phyloP scores from a whole-genome alignment of 176 grass and related monocot genomes.

The Musa troglodytarum region DNA sequence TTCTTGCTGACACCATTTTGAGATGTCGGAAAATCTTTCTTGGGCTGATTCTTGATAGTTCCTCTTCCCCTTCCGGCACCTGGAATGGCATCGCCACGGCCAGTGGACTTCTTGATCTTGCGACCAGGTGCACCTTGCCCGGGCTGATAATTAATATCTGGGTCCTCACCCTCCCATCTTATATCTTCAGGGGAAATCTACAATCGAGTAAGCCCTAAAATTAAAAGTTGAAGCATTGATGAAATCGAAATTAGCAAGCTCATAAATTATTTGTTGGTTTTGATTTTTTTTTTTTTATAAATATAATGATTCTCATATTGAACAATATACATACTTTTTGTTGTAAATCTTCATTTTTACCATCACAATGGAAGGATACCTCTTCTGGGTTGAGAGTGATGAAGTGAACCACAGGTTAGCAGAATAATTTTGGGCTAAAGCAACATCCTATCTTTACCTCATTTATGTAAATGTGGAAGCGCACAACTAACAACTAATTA shows the following conservation, averaged over 20 bases:
- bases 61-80: slow-evolving; percentile 21
- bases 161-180: slow-evolving; percentile 22
- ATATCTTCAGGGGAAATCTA: slow-evolving; percentile 27
- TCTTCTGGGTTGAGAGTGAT: too few relatives aligned
- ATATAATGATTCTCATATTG: background rate
- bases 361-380: too few relatives aligned
- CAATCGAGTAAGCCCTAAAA: background rate
- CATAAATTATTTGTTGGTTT: background rate
- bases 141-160: slow-evolving; percentile 11
- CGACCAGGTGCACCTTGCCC: slow-evolving; percentile 14
- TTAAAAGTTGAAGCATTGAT: background rate
- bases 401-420: too few relatives aligned
- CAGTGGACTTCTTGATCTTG: slow-evolving; percentile 12
- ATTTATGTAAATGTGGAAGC: too few relatives aligned
- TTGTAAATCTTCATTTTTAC: too few relatives aligned
- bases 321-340: too few relatives aligned
- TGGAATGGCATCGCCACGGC: slow-evolving; percentile 8
- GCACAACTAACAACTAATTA: too few relatives aligned
- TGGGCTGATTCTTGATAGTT: slow-evolving; percentile 9
- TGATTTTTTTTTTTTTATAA: background rate
- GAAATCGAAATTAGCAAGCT: background rate
- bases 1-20: slow-evolving; percentile 22
- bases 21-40: slow-evolving; percentile 14
- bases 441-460: too few relatives aligned
- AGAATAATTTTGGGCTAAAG: too few relatives aligned